Conservation (phyloP, 2,329 filamentous ascomycete species). For the Arachnomyces sp. region DNA sequence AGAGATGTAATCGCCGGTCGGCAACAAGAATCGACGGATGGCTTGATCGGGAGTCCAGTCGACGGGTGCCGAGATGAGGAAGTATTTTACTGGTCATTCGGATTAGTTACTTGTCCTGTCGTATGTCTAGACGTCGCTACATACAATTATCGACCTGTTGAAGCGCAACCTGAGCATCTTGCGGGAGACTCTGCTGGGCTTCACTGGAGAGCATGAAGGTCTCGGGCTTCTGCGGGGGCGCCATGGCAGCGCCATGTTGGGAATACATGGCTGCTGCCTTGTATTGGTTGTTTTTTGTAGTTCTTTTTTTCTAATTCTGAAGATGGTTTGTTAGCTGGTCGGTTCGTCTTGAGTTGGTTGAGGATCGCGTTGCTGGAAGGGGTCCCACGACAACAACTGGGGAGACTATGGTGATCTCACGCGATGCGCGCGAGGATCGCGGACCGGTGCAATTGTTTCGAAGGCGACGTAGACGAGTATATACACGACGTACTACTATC, state of each 20-base stretch:
- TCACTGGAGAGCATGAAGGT: constrained; percentile 98
- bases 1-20: constrained; percentile 97
- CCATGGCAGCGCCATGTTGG: constrained; percentile 74
- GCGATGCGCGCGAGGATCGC: neutral
- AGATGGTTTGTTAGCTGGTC: neutral
- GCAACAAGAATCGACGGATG: constrained; percentile 88
- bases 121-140: constrained; percentile 41
- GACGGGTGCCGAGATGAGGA: constrained; percentile 95
- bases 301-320: neutral
- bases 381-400: neutral
- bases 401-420: neutral
- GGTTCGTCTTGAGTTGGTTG: neutral
- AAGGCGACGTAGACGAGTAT: neutral
- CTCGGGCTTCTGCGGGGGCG: constrained; percentile 90
- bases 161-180: constrained; percentile 92
- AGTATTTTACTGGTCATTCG: constrained; percentile 82
- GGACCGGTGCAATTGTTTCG: neutral
- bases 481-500: neutral
- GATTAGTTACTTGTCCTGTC: constrained; percentile 14
- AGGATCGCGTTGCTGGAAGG: neutral
- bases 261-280: constrained; percentile 56
- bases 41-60: constrained; percentile 97
- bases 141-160: constrained; percentile 97
- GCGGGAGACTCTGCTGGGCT: constrained; percentile 90
- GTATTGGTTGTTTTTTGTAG: neutral